Evolutionary conservation across 2,329 filamentous ascomycete species (phyloP), one percentile per base, ranked within the genome.

Genomic region (Alternaria alternata): DNA sequence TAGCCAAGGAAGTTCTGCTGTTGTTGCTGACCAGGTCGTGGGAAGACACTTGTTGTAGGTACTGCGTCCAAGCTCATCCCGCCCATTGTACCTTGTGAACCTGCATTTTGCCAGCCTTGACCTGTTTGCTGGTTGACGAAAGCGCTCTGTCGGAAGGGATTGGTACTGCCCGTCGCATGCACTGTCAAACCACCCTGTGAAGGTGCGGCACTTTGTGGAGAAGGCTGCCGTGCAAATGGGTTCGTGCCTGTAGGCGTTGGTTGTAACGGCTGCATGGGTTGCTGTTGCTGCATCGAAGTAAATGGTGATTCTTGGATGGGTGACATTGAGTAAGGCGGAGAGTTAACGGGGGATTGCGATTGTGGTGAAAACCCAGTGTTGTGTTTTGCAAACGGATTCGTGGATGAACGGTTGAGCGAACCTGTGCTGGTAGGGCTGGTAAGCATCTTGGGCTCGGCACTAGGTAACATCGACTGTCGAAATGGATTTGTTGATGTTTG

Each of bases 81-180:
- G 4, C 93, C 93, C 65, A 96, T 91, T 4, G 95, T 94, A 8
- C 90, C 87, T 72, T 92, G 88, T 66, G 90, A 88, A 4, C 77
- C 77, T 62, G 87, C 87, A 64, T 90, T 86, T 77, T 97, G 94
- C 93, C 95, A 98, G 2, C 92, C 92, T 78, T 92, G 85, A 1
- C 94, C 94, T 0, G 93, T 96, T 64, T 89, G 85, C 72, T 96
- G 93, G 74, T 96, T 95, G 53, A 96, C 89, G 77, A 97, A 96
- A 4, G 90, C 88, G 46, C 91, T 92, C 75, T 98, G 93, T 16
- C 95, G 87, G 85, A 98, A 98, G 0, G 95, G 95, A 72, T 99
- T 99, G 2, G 94, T 97, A 72, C 88, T 93, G 8, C 93, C 94
- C 0, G 94, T 97, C 1, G 90, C 86, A 72, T 94, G 93, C 2